Conservation (phyloP, 176 grass and related monocot genomes). For the Oryza officinalis region DNA sequence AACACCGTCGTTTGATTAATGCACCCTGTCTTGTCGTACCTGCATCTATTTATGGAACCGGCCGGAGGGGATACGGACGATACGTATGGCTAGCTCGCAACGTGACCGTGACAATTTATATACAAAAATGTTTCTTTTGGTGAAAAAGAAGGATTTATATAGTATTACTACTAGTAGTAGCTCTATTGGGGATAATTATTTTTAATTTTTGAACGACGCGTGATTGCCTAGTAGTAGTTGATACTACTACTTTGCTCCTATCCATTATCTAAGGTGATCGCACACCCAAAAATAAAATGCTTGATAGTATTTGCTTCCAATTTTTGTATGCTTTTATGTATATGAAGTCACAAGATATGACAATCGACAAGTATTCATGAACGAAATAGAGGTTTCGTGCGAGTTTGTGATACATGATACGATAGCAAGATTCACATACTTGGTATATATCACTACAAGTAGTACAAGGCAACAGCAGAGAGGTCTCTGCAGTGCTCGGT, state of each 20-base stretch:
- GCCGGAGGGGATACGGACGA: slow-evolving; percentile 2
- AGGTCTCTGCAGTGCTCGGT: too few species aligned
- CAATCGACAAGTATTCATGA: too few species aligned
- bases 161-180: too few species aligned
- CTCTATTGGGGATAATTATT: not conserved
- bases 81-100: slow-evolving; percentile 19
- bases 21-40: slow-evolving; percentile 31
- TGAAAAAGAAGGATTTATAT: not conserved
- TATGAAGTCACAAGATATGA: too few species aligned
- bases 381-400: too few species aligned
- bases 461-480: too few species aligned
- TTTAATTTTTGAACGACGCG: not conserved
- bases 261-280: not conserved
- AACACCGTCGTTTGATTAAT: slow-evolving; percentile 38
- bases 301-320: not conserved
- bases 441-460: too few species aligned
- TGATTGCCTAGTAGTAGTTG: not conserved
- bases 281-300: not conserved
- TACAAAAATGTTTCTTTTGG: not conserved
- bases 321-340: not conserved
- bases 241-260: not conserved
- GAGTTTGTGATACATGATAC: too few species aligned
- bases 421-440: too few species aligned
- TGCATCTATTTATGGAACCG: slow-evolving; percentile 28
- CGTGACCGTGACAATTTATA: not conserved